These are phyloP conservation scores for Boletus sp. DNA, from an alignment of 768 basidiomycete species.

Conservation along the genomic window DNA sequence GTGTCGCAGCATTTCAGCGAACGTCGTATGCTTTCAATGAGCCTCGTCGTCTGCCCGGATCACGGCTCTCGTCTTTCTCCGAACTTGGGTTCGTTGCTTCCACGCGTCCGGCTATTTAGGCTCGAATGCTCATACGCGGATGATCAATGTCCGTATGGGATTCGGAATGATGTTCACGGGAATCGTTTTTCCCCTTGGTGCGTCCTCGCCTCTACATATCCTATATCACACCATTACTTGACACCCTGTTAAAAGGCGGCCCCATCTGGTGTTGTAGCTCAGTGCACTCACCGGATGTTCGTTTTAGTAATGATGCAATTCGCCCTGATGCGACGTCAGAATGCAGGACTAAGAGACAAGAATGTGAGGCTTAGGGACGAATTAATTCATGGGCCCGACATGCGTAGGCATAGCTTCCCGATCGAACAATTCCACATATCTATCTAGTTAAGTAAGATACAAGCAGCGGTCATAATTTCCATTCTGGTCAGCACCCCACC, in stretches of 20 bases:
- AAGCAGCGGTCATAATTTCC: constrained; percentile 38
- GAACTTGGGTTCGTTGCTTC: constrained; percentile 44
- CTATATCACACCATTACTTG: not conserved
- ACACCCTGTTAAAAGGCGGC: constrained; percentile 35
- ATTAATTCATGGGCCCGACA: no score
- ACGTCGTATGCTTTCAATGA: constrained; percentile 42
- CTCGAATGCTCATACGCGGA: not conserved
- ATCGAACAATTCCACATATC: no score
- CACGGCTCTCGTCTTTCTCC: constrained; percentile 23
- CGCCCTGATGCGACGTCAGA: not conserved
- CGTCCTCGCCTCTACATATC: constrained; percentile 10
- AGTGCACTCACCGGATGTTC: constrained; percentile 1
- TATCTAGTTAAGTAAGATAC: constrained; percentile 13
- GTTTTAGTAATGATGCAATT: constrained; percentile 5
- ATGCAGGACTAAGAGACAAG: not conserved
- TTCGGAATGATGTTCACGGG: constrained; percentile 7
- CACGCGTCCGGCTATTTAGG: not conserved
- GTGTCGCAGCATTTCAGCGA: constrained; percentile 24
- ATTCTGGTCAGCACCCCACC: constrained; percentile 61
- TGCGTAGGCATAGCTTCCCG: no score
- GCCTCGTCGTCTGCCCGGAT: constrained; percentile 42
- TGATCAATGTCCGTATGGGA: not conserved
- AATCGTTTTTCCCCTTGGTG: constrained; percentile 19
- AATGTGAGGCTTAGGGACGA: not conserved
- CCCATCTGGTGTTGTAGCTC: constrained; percentile 46